phyloP scores from a whole-genome alignment of 768 basidiomycete species.

The Chiua virens region DNA sequence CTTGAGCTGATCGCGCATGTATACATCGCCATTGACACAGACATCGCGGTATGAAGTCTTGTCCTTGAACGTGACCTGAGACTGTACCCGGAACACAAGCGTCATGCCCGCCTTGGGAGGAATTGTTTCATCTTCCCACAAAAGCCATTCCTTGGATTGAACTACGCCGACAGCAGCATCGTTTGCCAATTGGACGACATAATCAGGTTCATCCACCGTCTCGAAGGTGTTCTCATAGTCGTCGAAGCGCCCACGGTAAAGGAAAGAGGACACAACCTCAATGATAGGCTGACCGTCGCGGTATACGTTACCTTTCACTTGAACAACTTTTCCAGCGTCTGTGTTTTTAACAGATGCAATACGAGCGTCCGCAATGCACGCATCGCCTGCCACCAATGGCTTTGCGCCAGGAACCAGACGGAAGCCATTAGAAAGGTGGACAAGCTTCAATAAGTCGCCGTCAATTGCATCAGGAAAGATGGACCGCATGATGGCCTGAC shows the following conservation, averaged over 20 bases:
- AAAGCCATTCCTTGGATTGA: constrained; percentile 97
- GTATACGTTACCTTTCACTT: constrained; percentile 81
- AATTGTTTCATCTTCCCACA: constrained; percentile 82
- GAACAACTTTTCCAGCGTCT: constrained; percentile 91
- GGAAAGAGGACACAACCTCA: constrained; percentile 92
- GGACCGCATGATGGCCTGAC: constrained; percentile 95
- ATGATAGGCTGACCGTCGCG: constrained; percentile 81
- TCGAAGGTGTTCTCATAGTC: constrained; percentile 98
- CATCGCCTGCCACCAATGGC: constrained; percentile 80
- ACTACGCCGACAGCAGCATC: constrained; percentile 88
- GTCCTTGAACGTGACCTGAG: constrained; percentile 89
- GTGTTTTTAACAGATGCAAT: constrained; percentile 89
- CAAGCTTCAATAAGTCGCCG: constrained; percentile 92
- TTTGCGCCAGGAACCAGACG: constrained; percentile 76
- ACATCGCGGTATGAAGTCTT: constrained; percentile 81
- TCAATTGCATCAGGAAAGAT: constrained; percentile 93
- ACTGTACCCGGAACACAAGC: constrained; percentile 87
- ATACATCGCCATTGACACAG: constrained; percentile 81
- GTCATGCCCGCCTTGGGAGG: constrained; percentile 78
- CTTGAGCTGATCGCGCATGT: constrained; percentile 86
- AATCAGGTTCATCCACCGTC: constrained; percentile 85
- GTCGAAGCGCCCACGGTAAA: constrained; percentile 92
- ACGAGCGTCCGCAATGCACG: constrained; percentile 85
- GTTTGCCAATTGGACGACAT: constrained; percentile 69
- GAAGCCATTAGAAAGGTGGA: constrained; percentile 98